Evolutionary conservation across 1,139 yeast species (phyloP).

Genomic region (Candida sp.): DNA sequence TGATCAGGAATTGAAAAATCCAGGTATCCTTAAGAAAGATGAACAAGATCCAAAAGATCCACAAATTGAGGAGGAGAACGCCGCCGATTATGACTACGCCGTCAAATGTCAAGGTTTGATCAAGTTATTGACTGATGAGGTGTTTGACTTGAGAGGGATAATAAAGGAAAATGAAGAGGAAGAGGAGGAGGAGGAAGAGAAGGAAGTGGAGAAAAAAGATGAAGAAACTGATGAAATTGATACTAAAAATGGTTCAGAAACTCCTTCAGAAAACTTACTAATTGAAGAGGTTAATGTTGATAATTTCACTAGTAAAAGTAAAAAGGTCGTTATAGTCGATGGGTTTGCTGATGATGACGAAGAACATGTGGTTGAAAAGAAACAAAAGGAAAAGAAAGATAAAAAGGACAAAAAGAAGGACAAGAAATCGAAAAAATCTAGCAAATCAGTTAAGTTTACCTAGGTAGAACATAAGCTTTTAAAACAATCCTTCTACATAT

Average conservation of each 20-base stretch:
- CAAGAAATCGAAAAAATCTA: conserved; percentile 6
- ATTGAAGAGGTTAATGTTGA: conserved; percentile 38
- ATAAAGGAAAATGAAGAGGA: conserved; percentile 1
- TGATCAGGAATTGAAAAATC: conserved; percentile 26
- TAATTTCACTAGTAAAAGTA: conserved; percentile 3
- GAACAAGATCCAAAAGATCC: conserved; percentile 13
- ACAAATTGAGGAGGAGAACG: conserved; percentile 14
- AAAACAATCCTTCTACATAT: too few species aligned
- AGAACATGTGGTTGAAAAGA: conserved; percentile 8
- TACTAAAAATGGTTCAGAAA: conserved; percentile 12
- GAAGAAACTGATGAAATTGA: conserved; percentile 34
- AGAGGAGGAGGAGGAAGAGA: conserved; percentile 1
- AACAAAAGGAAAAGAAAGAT: conserved; percentile 6
- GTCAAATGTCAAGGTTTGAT: conserved; percentile 40
- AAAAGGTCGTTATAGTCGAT: not conserved
- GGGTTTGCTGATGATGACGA: conserved; percentile 1
- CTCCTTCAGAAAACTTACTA: conserved; percentile 19
- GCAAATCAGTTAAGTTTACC: not conserved
- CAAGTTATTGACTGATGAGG: conserved; percentile 33
- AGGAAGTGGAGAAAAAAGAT: conserved; percentile 2
- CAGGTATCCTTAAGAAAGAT: conserved; percentile 15
- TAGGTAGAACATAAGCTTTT: not conserved
- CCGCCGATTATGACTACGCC: conserved; percentile 35
- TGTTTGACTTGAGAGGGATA: conserved; percentile 31
- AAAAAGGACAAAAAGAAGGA: conserved; percentile 8